phyloP scores from a whole-genome alignment of 495 filamentous ascomycete genomes.

The Tuber melanosporum region DNA sequence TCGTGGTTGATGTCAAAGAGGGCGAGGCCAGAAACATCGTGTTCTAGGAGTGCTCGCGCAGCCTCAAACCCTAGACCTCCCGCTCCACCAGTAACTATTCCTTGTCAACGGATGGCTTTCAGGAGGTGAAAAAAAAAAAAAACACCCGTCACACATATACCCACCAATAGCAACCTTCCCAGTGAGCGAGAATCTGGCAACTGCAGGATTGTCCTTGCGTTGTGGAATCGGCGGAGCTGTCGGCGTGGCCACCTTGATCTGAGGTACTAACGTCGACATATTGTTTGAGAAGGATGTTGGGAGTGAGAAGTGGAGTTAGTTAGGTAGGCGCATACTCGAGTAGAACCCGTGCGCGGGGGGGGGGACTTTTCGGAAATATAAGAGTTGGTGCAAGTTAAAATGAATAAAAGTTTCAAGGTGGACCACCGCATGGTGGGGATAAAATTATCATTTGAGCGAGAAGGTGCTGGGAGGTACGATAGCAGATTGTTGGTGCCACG shows the following conservation, averaged over 20 bases:
- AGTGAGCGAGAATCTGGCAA: slow-evolving; percentile 22
- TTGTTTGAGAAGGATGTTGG: neutral
- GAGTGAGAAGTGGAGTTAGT: neutral
- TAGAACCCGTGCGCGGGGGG: neutral
- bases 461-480: neutral
- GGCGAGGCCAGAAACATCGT: slow-evolving; percentile 55
- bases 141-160: neutral
- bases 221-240: slow-evolving; percentile 11
- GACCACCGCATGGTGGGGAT: neutral
- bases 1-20: slow-evolving; percentile 55
- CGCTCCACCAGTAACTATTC: slow-evolving; percentile 59
- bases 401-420: neutral
- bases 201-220: slow-evolving; percentile 15
- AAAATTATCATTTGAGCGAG: slow-evolving; percentile 2
- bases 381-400: slow-evolving; percentile 2
- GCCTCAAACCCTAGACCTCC: slow-evolving; percentile 59
- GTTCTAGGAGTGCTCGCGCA: slow-evolving; percentile 62
- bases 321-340: neutral
- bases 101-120: neutral
- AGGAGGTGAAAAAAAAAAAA: neutral
- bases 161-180: slow-evolving; percentile 25
- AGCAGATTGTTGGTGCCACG: neutral
- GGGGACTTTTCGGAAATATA: neutral
- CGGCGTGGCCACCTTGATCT: slow-evolving; percentile 20
- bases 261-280: slow-evolving; percentile 16